Percentiles rank a stretch among this genome's conserved stretches.
These are phyloP conservation scores for Saitozyma sp. DNA, from an alignment of 768 basidiomycete species.

Conservation along the genomic window DNA sequence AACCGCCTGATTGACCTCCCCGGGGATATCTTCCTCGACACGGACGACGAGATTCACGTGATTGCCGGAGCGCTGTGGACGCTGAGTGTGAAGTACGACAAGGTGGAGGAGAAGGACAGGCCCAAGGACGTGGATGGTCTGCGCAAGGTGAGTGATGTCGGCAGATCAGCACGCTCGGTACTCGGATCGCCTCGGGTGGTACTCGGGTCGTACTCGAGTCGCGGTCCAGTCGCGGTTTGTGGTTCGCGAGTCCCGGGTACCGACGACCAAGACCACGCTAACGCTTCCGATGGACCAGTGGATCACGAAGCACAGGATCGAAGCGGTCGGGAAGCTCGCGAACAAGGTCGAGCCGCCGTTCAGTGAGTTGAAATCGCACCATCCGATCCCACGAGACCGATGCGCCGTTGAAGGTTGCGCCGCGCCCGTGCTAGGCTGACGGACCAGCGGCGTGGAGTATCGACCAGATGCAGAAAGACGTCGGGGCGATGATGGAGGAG, in stretches of 20 bases:
- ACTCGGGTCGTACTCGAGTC: background rate
- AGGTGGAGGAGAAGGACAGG: constrained; percentile 22
- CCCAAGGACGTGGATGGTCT: constrained; percentile 27
- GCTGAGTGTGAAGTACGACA: constrained; percentile 34
- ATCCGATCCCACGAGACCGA: background rate
- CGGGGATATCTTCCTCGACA: constrained; percentile 35
- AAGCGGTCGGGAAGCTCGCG: constrained; percentile 19
- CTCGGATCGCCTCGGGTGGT: too few relatives aligned
- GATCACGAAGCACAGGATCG: constrained; percentile 23
- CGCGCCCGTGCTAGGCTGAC: constrained; percentile 5
- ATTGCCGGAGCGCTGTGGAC: constrained; percentile 34
- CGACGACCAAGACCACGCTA: background rate
- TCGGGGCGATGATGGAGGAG: constrained; percentile 39
- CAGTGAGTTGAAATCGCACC: constrained; percentile 27
- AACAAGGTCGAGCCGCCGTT: constrained; percentile 44
- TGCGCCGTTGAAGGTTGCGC: background rate
- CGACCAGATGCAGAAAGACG: constrained; percentile 38
- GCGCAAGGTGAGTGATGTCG: constrained; percentile 21
- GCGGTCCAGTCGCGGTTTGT: background rate
- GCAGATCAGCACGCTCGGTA: background rate
- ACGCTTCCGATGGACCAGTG: constrained; percentile 12
- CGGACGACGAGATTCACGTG: constrained; percentile 44
- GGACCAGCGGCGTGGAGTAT: constrained; percentile 29
- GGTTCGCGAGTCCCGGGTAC: too few relatives aligned
- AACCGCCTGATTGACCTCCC: constrained; percentile 37